Percentiles rank a stretch among this genome's conserved stretches.
phyloP scores from a whole-genome alignment of 106 monocot species.

The Acanthochlamys bracteata region DNA sequence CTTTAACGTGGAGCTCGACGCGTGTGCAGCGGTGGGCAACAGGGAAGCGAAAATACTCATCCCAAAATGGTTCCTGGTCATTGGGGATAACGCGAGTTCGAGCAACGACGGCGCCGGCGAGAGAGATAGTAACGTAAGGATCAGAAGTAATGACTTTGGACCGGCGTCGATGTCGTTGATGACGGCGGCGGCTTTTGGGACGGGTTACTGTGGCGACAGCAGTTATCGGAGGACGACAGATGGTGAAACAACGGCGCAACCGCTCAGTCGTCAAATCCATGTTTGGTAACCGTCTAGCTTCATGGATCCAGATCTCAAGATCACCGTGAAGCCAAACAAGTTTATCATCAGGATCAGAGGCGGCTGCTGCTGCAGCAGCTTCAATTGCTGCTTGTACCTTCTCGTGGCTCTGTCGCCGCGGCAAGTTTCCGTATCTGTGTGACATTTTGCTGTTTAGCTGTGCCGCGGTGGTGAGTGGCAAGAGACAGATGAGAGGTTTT shows the following conservation, averaged over 20 bases:
- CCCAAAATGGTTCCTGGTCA: constrained; percentile 36
- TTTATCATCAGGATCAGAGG: constrained; percentile 5
- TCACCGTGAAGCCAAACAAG: constrained; percentile 53
- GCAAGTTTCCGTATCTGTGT: too few relatives aligned
- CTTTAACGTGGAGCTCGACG: constrained; percentile 52
- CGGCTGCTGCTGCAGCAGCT: background rate
- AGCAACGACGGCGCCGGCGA: constrained; percentile 48
- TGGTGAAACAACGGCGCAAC: constrained; percentile 36
- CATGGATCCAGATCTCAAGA: constrained; percentile 40
- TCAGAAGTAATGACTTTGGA: constrained; percentile 53
- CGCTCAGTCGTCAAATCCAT: constrained; percentile 52
- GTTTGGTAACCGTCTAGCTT: constrained; percentile 55
- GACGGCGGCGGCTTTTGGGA: background rate
- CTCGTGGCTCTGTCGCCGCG: background rate
- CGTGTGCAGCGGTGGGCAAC: constrained; percentile 39
- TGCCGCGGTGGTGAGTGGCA: too few relatives aligned
- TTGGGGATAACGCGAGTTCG: constrained; percentile 65
- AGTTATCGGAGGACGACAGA: constrained; percentile 18
- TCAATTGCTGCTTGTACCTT: background rate
- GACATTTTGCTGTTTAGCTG: too few relatives aligned
- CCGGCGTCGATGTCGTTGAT: constrained; percentile 7
- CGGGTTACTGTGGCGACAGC: too few relatives aligned
- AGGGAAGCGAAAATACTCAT: constrained; percentile 46
- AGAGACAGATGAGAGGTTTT: too few relatives aligned
- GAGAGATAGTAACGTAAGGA: constrained; percentile 62